Evolutionary conservation across 345 rosid genomes (phyloP).

Genomic region (Heritiera littoralis): DNA sequence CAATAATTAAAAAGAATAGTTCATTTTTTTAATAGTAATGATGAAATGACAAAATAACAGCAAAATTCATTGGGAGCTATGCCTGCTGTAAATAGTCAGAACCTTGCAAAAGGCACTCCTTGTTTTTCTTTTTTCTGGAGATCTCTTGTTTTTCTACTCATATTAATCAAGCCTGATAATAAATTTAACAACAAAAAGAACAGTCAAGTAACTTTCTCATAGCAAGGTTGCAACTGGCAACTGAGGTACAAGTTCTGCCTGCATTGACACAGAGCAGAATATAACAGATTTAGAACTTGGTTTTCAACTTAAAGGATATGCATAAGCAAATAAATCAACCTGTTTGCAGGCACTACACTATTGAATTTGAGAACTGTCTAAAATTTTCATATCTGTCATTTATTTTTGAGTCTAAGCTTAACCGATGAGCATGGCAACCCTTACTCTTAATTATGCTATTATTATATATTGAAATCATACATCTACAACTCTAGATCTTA

Average conservation of each 20-base stretch:
- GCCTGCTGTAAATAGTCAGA: neutral
- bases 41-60: neutral
- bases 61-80: neutral
- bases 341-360: neutral
- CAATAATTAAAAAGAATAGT: neutral
- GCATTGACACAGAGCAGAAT: neutral
- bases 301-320: neutral
- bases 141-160: neutral
- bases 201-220: neutral
- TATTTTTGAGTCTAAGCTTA: neutral
- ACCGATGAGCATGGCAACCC: neutral
- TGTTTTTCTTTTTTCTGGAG: neutral
- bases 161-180: neutral
- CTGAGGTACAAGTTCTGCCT: neutral
- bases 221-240: neutral
- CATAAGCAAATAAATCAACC: neutral
- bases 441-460: neutral
- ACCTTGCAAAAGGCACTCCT: neutral
- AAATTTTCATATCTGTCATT: neutral
- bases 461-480: neutral
- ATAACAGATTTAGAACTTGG: neutral
- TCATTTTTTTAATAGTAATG: neutral
- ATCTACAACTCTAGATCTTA: neutral
- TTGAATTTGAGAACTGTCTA: neutral
- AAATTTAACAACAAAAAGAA: neutral